A percentile compares a stretch with the other conserved stretches of the same genome.
Conservation (phyloP, 2,329 filamentous ascomycete genomes). For the Bisporella sp. region DNA sequence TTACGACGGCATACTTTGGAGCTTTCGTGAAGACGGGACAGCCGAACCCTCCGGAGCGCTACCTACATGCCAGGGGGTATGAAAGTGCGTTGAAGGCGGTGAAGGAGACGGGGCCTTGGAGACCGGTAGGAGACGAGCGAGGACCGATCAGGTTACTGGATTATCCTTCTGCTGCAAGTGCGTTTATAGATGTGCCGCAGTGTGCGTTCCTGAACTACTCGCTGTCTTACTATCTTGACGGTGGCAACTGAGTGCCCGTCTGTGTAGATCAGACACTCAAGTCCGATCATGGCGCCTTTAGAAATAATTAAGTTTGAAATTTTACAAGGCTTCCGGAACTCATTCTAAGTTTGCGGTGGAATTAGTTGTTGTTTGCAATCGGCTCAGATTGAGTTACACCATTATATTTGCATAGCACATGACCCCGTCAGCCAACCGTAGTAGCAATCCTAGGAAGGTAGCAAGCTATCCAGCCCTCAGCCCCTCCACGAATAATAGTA, state of each 20-base stretch:
- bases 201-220: conserved; percentile 1
- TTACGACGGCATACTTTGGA: conserved; percentile 40
- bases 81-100: conserved; percentile 33
- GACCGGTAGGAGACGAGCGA: conserved; percentile 22
- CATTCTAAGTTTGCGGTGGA: too few species aligned
- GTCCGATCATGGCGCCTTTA: too few species aligned
- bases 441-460: too few species aligned
- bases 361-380: too few species aligned
- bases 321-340: too few species aligned
- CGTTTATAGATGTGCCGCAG: background rate
- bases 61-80: conserved; percentile 38
- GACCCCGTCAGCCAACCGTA: too few species aligned
- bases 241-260: background rate
- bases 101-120: conserved; percentile 28
- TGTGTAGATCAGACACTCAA: background rate
- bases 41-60: conserved; percentile 38
- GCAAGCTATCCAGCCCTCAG: too few species aligned
- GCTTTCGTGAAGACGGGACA: conserved; percentile 38
- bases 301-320: too few species aligned
- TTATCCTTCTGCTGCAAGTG: background rate
- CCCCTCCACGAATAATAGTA: too few species aligned
- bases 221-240: background rate
- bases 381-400: too few species aligned
- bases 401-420: too few species aligned
- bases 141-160: background rate